Base-by-base conservation (phyloP, 495 filamentous ascomycete species). In the Penicillium steckii region DNA sequence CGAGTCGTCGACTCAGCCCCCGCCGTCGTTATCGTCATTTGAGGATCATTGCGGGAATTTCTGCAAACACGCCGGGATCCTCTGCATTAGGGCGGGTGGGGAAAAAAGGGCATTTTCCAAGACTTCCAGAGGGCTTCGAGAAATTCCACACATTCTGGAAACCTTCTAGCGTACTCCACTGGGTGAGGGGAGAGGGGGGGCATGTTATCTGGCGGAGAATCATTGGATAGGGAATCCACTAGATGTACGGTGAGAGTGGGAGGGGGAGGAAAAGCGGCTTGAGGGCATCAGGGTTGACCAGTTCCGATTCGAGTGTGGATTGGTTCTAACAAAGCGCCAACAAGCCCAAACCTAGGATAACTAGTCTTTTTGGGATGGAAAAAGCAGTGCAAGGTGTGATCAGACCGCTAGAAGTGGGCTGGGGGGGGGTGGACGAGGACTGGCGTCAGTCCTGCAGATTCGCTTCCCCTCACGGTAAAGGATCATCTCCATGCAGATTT, bases 141-240 rank as follows among this genome's bases (percentile, higher is more conserved):
- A 52, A 51, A 54, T 64, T 63, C 60, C 47, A 63, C 23, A 50
- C 47, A 50, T 63, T 64, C 61, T 45, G 60, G 55, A 56, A 61
- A 30, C 17, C 55, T 66, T 66, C 63, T 64, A 66, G 60, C 55
- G 60, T 61, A n/a, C 19, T 8, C 38, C 8, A 15, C 35, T 15
- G n/a, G 18, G n/a, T n/a, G n/a, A n/a, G n/a, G n/a, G n/a, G n/a
- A n/a, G n/a, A n/a, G n/a, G n/a, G n/a, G n/a, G n/a, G n/a, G n/a
- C n/a, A n/a, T n/a, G n/a, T n/a, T 41, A 41, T 41, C 38, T 41
- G 38, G 38, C 38, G 19, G 38, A 19, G 9, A 8, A 8, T 23
- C 18, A 41, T 41, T 41, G 38, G 38, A 21, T 13, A 13, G 26
- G 26, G 26, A 27, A n/a, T n/a, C 10, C 5, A 27, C 5, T 27